Percentiles rank a stretch among this genome's conserved stretches.
Evolutionary conservation across 1,139 yeast species (phyloP).

Genomic region (Candida tunisiensis): DNA sequence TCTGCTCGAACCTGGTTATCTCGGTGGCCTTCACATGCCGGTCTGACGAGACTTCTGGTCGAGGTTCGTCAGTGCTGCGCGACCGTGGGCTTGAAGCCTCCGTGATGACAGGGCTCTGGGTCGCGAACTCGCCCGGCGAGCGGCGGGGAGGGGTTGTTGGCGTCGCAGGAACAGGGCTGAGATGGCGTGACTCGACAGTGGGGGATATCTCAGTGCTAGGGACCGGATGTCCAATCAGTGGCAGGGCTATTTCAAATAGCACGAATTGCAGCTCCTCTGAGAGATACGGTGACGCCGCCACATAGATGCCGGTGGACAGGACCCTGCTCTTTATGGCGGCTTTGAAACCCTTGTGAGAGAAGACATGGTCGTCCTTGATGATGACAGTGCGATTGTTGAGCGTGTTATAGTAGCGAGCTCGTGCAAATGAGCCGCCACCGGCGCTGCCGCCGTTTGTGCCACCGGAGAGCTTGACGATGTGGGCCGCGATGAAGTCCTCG

Average conservation of each 20-base stretch:
- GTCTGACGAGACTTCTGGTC: too few species aligned
- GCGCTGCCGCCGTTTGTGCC: too few species aligned
- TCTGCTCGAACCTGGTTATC: too few species aligned
- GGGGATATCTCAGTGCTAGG: conserved; percentile 10
- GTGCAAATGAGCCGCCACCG: too few species aligned
- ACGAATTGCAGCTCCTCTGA: conserved; percentile 29
- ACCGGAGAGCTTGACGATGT: conserved; percentile 31
- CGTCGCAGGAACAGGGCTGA: too few species aligned
- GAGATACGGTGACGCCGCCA: conserved; percentile 29
- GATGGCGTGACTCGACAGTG: conserved; percentile 3
- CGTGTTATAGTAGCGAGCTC: conserved; percentile 36
- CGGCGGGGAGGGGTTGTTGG: too few species aligned
- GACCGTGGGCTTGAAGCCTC: too few species aligned
- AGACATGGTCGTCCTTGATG: conserved; percentile 37
- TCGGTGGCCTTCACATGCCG: too few species aligned
- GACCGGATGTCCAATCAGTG: conserved; percentile 24
- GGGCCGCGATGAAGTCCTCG: conserved; percentile 57
- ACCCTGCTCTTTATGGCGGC: conserved; percentile 30
- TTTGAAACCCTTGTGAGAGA: conserved; percentile 30
- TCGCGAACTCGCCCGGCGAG: too few species aligned
- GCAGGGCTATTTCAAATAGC: conserved; percentile 29
- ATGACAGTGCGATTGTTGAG: conserved; percentile 41
- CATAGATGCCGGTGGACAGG: conserved; percentile 26
- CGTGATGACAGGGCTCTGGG: too few species aligned
- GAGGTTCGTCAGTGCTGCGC: too few species aligned